These are phyloP conservation scores for Endocladia muricata DNA, from an alignment of 31 red algal genomes.

Conservation along the genomic window DNA sequence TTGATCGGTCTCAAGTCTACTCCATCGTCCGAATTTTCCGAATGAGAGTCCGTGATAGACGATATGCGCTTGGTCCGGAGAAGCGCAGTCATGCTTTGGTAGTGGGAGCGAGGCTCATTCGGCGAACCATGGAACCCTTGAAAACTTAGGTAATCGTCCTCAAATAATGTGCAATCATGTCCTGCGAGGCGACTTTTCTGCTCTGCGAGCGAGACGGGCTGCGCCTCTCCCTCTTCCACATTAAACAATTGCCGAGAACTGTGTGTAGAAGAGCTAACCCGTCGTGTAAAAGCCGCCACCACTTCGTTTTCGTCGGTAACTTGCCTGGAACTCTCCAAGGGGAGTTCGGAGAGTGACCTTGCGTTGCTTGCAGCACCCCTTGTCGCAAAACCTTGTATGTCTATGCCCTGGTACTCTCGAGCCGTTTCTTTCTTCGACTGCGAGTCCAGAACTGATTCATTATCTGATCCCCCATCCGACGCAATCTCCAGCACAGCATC, in stretches of 20 bases:
- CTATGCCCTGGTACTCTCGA: too few species aligned
- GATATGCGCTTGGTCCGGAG: constrained; percentile 46
- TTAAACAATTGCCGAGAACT: constrained; percentile 12
- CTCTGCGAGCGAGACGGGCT: neutral
- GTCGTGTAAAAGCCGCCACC: neutral
- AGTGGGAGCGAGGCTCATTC: neutral
- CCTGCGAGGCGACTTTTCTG: constrained; percentile 4
- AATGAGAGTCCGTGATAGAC: constrained; percentile 48
- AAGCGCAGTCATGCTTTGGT: constrained; percentile 43
- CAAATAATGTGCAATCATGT: constrained; percentile 31
- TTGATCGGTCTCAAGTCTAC: neutral
- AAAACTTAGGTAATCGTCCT: constrained; percentile 65
- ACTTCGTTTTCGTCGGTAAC: neutral
- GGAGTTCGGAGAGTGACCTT: too few species aligned
- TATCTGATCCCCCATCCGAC: constrained; percentile 39
- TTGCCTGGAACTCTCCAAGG: neutral
- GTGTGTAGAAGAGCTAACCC: constrained; percentile 5
- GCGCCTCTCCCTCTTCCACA: constrained; percentile 2
- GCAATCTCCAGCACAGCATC: constrained; percentile 45
- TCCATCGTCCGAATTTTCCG: constrained; percentile 30
- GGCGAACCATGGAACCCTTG: constrained; percentile 32
- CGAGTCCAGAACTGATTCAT: neutral
- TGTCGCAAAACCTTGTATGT: too few species aligned
- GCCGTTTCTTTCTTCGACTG: neutral
- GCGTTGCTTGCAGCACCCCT: too few species aligned